phyloP scores from a whole-genome alignment of 164 flowering plant species.

The Vitis riparia region DNA sequence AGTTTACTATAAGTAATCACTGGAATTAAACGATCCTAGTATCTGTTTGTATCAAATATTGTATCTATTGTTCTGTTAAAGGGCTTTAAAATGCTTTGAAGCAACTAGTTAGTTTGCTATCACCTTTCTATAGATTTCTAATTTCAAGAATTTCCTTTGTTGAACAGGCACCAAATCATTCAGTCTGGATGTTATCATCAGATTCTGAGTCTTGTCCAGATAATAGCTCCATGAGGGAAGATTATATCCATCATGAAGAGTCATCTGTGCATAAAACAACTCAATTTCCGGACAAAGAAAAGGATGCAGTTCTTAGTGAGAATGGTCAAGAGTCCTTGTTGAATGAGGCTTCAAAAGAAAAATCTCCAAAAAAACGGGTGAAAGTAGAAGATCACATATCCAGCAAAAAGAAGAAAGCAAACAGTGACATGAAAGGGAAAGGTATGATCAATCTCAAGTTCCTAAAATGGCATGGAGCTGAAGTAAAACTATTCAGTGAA shows the following conservation, averaged over 20 bases:
- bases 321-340: constrained; percentile 13
- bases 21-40: too few species aligned
- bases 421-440: constrained; percentile 9
- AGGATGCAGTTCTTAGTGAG: constrained; percentile 24
- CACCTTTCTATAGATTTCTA: constrained; percentile 1
- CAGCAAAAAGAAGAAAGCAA: constrained; percentile 13
- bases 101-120: too few species aligned
- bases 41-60: too few species aligned
- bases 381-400: constrained; percentile 17
- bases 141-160: constrained; percentile 1
- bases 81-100: too few species aligned
- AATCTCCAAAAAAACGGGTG: constrained; percentile 21
- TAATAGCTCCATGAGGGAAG: constrained; percentile 16
- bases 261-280: constrained; percentile 10
- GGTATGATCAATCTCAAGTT: constrained; percentile 6
- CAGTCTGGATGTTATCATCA: constrained; percentile 46
- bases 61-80: too few species aligned
- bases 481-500: not conserved
- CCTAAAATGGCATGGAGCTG: not conserved
- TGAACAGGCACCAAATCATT: constrained; percentile 41
- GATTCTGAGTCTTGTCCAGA: constrained; percentile 51
- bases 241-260: constrained; percentile 11
- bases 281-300: constrained; percentile 12
- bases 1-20: too few species aligned
- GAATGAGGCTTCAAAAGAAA: constrained; percentile 22